Conservation (phyloP, 176 grass and related monocot genomes). For the Triticum urartu region DNA sequence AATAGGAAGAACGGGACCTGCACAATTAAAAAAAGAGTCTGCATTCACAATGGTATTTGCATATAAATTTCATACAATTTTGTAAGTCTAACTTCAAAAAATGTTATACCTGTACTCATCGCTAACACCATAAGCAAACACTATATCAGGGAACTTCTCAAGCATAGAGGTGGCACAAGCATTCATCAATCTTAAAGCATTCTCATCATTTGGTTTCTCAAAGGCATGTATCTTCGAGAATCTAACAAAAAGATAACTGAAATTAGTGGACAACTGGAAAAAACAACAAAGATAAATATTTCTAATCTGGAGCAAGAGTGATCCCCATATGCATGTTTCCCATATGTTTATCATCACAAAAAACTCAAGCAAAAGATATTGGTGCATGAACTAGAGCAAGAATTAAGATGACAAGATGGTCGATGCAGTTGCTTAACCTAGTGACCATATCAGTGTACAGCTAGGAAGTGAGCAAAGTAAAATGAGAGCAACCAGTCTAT, state of each 20-base stretch:
- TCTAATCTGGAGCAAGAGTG: background rate
- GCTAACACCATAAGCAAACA: slow-evolving; percentile 94
- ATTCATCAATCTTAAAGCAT: slow-evolving; percentile 14
- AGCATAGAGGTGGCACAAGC: slow-evolving; percentile 70
- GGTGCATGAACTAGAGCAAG: background rate
- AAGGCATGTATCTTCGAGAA: slow-evolving; percentile 59
- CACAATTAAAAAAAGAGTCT: background rate
- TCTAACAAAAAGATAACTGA: slow-evolving; percentile 41
- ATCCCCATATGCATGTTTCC: background rate
- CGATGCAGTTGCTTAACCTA: background rate
- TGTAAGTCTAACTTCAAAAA: background rate
- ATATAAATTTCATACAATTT: background rate
- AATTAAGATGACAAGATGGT: background rate
- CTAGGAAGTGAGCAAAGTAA: background rate
- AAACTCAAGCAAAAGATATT: background rate
- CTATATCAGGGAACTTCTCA: slow-evolving; percentile 71
- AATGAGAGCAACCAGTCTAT: background rate
- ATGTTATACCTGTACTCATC: slow-evolving; percentile 78
- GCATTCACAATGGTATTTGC: background rate
- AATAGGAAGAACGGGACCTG: background rate
- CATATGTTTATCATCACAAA: background rate
- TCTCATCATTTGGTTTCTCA: slow-evolving; percentile 24
- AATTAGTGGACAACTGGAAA: slow-evolving; percentile 11
- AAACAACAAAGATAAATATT: background rate
- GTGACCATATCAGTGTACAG: background rate